Conservation (phyloP, 805 yeast species). For the Saturnispora serradocipensis region DNA sequence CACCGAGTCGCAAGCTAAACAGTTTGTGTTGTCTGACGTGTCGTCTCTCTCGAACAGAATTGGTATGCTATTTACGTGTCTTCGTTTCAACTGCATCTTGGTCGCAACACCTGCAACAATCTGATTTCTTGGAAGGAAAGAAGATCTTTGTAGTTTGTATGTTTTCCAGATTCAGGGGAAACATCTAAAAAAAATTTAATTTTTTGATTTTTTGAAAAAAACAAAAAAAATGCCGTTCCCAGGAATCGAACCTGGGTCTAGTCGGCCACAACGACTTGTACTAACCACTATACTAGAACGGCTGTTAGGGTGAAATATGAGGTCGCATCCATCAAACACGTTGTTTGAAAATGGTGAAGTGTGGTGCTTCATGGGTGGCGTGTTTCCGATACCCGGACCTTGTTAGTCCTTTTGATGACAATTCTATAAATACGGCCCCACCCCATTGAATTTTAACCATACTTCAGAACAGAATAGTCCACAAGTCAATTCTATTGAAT, state of each 20-base stretch:
- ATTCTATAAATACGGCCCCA: slow-evolving; percentile 1
- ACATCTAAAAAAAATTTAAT: not conserved
- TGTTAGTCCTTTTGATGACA: not conserved
- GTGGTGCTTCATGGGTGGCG: not conserved
- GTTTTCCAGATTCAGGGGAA: not conserved
- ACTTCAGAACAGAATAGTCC: not conserved
- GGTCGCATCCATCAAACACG: not conserved
- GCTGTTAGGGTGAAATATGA: not conserved
- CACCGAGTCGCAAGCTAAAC: slow-evolving; percentile 25
- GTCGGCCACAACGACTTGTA: slow-evolving; percentile 4
- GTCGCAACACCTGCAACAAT: not conserved
- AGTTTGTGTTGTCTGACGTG: slow-evolving; percentile 6
- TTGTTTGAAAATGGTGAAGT: not conserved
- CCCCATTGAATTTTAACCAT: not conserved
- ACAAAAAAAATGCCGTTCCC: not conserved
- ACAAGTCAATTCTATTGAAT: not conserved
- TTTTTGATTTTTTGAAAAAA: not conserved
- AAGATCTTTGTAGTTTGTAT: not conserved
- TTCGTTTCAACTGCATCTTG: not conserved
- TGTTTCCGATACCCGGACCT: slow-evolving; percentile 2
- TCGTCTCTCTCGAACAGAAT: not conserved
- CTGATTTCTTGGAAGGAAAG: not conserved
- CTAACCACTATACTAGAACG: slow-evolving; percentile 3
- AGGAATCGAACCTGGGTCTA: slow-evolving; percentile 3
- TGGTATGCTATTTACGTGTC: not conserved